Percentiles rank a stretch among this genome's conserved stretches.
Conservation (phyloP, 176 grass and related monocot species). For the Raddia distichophylla region DNA sequence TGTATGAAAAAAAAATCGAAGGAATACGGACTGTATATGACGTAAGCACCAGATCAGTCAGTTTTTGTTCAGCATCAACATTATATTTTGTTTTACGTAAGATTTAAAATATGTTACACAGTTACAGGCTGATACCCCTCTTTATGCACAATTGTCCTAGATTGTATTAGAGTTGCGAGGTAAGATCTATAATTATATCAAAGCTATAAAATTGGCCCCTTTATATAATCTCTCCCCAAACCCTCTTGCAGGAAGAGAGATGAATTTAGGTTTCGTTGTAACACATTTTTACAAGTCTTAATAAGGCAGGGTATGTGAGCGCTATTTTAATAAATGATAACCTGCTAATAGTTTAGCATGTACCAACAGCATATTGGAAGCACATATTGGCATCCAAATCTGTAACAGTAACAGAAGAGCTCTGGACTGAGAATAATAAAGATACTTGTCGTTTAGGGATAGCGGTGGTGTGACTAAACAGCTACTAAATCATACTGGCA, state of each 20-base stretch:
- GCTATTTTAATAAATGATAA: no score
- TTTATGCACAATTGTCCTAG: no score
- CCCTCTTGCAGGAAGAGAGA: no score
- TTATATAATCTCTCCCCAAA: no score
- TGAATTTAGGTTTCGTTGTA: no score
- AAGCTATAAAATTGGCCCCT: no score
- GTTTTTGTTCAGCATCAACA: neutral
- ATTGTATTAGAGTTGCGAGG: no score
- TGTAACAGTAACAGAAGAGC: neutral
- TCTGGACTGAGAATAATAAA: neutral
- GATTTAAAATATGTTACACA: neutral
- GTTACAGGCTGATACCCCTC: no score
- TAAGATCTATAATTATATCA: no score
- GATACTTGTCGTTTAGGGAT: neutral
- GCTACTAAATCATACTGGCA: neutral
- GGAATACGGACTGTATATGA: neutral
- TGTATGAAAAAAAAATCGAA: neutral
- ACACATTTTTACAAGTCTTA: no score
- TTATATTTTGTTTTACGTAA: neutral
- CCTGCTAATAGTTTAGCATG: neutral
- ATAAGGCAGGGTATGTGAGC: no score
- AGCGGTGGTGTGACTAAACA: neutral
- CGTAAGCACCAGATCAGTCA: neutral
- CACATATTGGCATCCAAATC: neutral
- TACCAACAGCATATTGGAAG: neutral